Base-by-base conservation (phyloP, 805 yeast species). In the Saturnispora hagleri region DNA sequence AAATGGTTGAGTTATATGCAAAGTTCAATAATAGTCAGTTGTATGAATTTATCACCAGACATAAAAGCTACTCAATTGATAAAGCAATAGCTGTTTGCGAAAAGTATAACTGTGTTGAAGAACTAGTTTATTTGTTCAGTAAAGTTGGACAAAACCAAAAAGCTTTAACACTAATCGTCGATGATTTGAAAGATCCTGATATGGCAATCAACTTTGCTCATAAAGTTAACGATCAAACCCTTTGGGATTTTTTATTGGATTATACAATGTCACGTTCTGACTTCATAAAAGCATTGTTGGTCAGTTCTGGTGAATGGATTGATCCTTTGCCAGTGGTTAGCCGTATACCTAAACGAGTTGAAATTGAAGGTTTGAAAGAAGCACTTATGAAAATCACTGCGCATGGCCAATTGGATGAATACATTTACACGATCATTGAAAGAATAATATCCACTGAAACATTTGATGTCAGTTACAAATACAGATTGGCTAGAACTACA, bases 141-240 rank as follows among this genome's bases (percentile, higher is more conserved):
- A 80, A 81, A 59, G 82, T 86, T 26, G 98, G 99, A 1, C 86
- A 86, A 57, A 80, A 82, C 52, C 76, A 75, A 55, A 77, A 80
- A 55, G 98, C 98, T 0, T 68, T 91, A 59, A 76, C 73, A 52
- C 70, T 93, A 43, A 89, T 93, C 15, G 81, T 89, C 40, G 84
- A 86, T 56, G 77, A 86, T 58, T 68, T 90, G 48, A 75, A 83
- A 51, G 93, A 91, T 62, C 91, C 96, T 0, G 76, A 77, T 41
- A 73, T 78, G 56, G 98, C 98, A 0, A 85, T 93, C 24, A 75
- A 74, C 17, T 93, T 89, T 73, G 93, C 90, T 1, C 76, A 73
- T 48, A 74, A 74, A 10, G 74, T 79, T 53, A 80, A 81, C 48
- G 95, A 89, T 58, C 66, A 72, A 22, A 95, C 87, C n/a, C 69